Evolutionary conservation across 371 early-diverging fungal species (phyloP), one percentile per base, ranked within the genome.

Genomic region (Lichtheimia hyalospora): DNA sequence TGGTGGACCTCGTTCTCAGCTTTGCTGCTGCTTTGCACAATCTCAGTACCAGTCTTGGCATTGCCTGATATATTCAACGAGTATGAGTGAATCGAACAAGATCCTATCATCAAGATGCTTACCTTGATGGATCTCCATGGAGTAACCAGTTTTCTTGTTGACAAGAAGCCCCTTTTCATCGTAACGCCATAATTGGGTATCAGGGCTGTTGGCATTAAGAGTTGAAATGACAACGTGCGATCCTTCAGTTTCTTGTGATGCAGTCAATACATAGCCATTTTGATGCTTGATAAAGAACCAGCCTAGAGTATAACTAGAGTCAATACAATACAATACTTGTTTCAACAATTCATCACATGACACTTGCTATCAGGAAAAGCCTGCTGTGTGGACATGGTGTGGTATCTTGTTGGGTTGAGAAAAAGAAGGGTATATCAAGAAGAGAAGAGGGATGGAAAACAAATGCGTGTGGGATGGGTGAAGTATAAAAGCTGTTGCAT

Each of bases 271-370:
- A 50, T 78, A 76, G 57, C 75, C 77, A 23, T 81, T 81, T 46
- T 61, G 64, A 34, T 84, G 81, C 63, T 84, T 86, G 67, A 86
- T 82, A 68, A 79, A 86, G 64, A 86, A 84, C 81, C 83, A 84
- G 55, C 74, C 77, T 58, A 74, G 63, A 49, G n/a, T n/a, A n/a
- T n/a, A n/a, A n/a, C n/a, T n/a, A n/a, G n/a, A 82, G 81, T 64
- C 82, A 86, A 39, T 61, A 62, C 52, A 46, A 46, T 46, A 46
- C n/a, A 46, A 4, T 46, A 18, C 21, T 46, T 16, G 46, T 21
- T 8, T n/a, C n/a, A 34, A 34, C 2, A 14, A 46, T 46, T 5
- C 46, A 46, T 46, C 34, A 34, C 34, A 21, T 46, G 40, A 20
- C 21, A 52, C 53, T 27, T 52, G 52, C 60, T 60, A 10, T 49